Percentiles rank a stretch among this genome's conserved stretches.
Conservation (phyloP, 306 rosid species). For the Quercus bicolor region DNA sequence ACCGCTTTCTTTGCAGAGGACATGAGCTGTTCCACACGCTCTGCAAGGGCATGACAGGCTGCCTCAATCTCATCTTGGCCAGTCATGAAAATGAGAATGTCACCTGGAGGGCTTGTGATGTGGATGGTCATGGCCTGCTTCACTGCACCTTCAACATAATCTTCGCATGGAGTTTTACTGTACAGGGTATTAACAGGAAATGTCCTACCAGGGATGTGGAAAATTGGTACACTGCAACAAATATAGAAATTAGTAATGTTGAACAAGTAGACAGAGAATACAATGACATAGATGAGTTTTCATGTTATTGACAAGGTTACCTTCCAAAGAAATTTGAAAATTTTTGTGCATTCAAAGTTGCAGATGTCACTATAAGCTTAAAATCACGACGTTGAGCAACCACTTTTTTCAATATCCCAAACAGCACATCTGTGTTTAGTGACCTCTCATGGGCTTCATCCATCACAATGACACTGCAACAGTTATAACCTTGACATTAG, state of each 20-base stretch:
- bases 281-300: background rate
- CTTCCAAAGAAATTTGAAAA: slow-evolving; percentile 96
- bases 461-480: slow-evolving; percentile 89
- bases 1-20: slow-evolving; percentile 69
- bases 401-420: slow-evolving; percentile 91
- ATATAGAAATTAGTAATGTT: slow-evolving; percentile 13
- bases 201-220: slow-evolving; percentile 94
- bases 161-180: slow-evolving; percentile 94
- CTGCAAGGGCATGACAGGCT: slow-evolving; percentile 91
- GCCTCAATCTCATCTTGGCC: slow-evolving; percentile 99
- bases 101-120: slow-evolving; percentile 92
- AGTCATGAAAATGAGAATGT: slow-evolving; percentile 95
- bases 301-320: slow-evolving; percentile 36
- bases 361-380: slow-evolving; percentile 94
- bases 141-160: slow-evolving; percentile 95
- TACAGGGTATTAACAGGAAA: slow-evolving; percentile 83
- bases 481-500: slow-evolving; percentile 20
- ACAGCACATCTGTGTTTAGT: slow-evolving; percentile 87
- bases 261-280: slow-evolving; percentile 12
- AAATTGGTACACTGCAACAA: slow-evolving; percentile 81
- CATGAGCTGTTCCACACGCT: slow-evolving; percentile 82
- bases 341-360: slow-evolving; percentile 88
- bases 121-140: slow-evolving; percentile 99
- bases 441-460: slow-evolving; percentile 99
- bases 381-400: slow-evolving; percentile 96